Base-by-base conservation (phyloP, 441 rosid genomes). In the Biscutella auriculata region DNA sequence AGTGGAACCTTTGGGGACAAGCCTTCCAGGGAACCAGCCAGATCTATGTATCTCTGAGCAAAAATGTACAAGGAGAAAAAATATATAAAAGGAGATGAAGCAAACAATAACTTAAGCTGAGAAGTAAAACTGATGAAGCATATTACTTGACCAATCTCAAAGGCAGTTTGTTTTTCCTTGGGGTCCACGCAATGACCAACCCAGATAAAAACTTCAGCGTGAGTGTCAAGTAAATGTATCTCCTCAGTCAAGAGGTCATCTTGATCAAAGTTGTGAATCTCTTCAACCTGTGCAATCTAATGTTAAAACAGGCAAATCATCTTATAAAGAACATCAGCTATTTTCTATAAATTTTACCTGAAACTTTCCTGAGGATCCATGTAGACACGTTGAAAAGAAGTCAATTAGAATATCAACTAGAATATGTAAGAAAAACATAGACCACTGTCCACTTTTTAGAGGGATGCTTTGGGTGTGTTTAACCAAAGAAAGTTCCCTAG, bases 181-280 rank as follows among this genome's bases (percentile, higher is more conserved):
- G 87, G 41, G 57, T 88, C 97, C 36, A 77, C 96, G 8, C 78
- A 88, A 43, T 86, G 95, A 53, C 99, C 99, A 73, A 88, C 83
- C 99, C 99, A 94, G 59, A 90, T 81, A 79, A 90, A 94, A 60
- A 90, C 96, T 75, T 90, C 99, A 59, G 95, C 92, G 67, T 82
- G 90, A 36, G 97, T 88, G 68, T 94, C 99, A 40, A 94, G 91
- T 67, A 94, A 72, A 80, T 87, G 70, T 58, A 84, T 73, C 67
- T 94, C 99, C 73, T 94, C 99, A 1, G 97, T 77, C 82, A 94
- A 74, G 45, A 94, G 81, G 68, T 94, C 99, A 69, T 94, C 99
- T 73, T 94, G 99, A 65, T 79, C 72, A 53, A 88, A 94, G 79
- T 85, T 88, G 80, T 84, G 80, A 58, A 94, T 77, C 79, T 94